Evolutionary conservation across 129 eudicot species (phyloP), one percentile per base, ranked within the genome.

Genomic region (Logfia minima): DNA sequence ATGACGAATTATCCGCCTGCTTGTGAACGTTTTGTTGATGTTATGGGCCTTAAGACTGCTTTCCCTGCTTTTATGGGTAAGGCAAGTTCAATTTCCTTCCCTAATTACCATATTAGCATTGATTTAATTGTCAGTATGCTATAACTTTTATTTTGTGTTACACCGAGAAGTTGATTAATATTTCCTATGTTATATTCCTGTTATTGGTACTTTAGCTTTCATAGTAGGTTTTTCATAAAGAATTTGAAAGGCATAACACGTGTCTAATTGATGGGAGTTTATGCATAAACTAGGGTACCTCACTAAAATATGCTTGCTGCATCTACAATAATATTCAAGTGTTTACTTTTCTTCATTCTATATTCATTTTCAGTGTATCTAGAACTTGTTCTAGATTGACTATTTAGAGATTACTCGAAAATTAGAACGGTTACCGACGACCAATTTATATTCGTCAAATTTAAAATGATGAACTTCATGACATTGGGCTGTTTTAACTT

Each of bases 61-160:
- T 95, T 95, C 72, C 96, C 97, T 24, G 96, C 99, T 75, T 95
- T 91, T 82, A 95, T 95, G 99, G 99, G 99, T 91, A 95, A 95
- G 99, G 99, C 92, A 92, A 95, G 97, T 91, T 69, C 85, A 55
- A n/a, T 65, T 65, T 65, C 65, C 63, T 80, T 84, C 80, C 37
- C 48, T 66, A n/a, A 10, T 69, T 31, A 13, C 28, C 21, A 52
- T 55, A 56, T 66, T 7, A 39, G 37, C 21, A n/a, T 80, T 35
- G 4, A 23, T 64, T 21, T 29, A n/a, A 6, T 6, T 4, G 13
- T 58, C 26, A 6, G 23, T 21, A 58, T n/a, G 26, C 26, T 58
- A 19, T 58, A 2, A 58, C 28, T n/a, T 19, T 22, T 1, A 58
- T 58, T 0, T 19, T 58, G 26, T 21, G 63, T 58, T 58, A 5